Conservation (phyloP, 257 asterid genomes). For the Fraxinus excelsior region DNA sequence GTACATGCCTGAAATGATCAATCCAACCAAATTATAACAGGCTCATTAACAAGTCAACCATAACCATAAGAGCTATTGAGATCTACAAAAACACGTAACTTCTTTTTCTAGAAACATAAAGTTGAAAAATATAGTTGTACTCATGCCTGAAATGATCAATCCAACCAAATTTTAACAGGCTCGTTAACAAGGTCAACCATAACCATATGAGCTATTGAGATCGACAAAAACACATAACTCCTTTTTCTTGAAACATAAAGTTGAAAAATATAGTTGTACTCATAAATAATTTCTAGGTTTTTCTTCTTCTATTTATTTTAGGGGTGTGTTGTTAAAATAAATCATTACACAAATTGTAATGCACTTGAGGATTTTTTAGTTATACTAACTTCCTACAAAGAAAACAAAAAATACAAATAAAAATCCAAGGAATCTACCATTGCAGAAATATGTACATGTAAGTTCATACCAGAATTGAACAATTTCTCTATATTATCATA, state of each 20-base stretch:
- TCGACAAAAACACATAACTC: background rate
- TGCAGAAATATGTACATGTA: slow-evolving; percentile 6
- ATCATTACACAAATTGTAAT: background rate
- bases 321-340: background rate
- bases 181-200: slow-evolving; percentile 13
- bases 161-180: slow-evolving; percentile 22
- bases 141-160: slow-evolving; percentile 55
- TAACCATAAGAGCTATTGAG: background rate
- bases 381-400: background rate
- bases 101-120: background rate
- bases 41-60: slow-evolving; percentile 15
- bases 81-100: background rate
- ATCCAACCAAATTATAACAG: slow-evolving; percentile 25
- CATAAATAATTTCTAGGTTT: background rate
- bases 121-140: background rate
- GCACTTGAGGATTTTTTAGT: background rate
- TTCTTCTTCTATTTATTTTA: background rate
- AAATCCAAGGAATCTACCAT: slow-evolving; percentile 6
- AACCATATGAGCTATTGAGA: background rate
- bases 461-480: slow-evolving; percentile 4
- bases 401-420: background rate
- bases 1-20: slow-evolving; percentile 62
- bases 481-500: background rate
- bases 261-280: background rate
- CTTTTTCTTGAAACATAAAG: background rate